Evolutionary conservation across 2,329 filamentous ascomycete species (phyloP), one percentile per base, ranked within the genome.

Genomic region (Parastagonospora avenae): DNA sequence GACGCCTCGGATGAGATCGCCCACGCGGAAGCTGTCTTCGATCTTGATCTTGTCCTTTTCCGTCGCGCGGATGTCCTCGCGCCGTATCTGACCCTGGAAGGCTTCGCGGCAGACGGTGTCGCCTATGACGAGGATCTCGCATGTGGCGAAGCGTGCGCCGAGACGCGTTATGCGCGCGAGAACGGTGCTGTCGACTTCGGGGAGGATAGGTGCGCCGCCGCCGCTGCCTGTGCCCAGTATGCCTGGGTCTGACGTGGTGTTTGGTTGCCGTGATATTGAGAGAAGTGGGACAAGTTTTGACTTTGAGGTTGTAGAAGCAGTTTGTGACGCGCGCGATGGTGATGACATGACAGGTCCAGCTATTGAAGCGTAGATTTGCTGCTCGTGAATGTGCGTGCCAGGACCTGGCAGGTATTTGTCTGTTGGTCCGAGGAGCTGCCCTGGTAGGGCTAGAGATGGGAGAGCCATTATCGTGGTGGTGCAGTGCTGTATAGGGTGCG

Each of bases 31-130:
- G 66, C 88, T 90, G 72, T 96, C 92, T 60, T 91, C 88, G 57
- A 97, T 90, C 72, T 89, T 91, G 37, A 97, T 91, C 63, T 91
- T 90, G 72, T 97, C 94, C 77, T 97, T 96, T 77, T 99, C 94
- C 14, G 94, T 96, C 2, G 92, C 91, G 48, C 94, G 83, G 30
- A 99, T 91, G 70, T 99, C 94, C 77, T 97, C 93, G 56, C 88
- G 85, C 14, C 92, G 84, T 53, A 96, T 92, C 55, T 95, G 78
- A 4, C 90, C 92, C 75, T 91, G 88, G 83, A 92, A 95, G 62
- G 92, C 88, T 43, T 91, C 89, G 61, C 89, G 83, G 54, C 90
- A 80, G 35, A 90, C 87, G 9, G 82, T 83, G 30, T 74, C 63
- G 65, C 71, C 85, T 24, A 97, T 88, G 52, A 93, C 88, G 52